Evolutionary conservation across 495 filamentous ascomycete genomes (phyloP).

Genomic region (Penicillium chermesinum): DNA sequence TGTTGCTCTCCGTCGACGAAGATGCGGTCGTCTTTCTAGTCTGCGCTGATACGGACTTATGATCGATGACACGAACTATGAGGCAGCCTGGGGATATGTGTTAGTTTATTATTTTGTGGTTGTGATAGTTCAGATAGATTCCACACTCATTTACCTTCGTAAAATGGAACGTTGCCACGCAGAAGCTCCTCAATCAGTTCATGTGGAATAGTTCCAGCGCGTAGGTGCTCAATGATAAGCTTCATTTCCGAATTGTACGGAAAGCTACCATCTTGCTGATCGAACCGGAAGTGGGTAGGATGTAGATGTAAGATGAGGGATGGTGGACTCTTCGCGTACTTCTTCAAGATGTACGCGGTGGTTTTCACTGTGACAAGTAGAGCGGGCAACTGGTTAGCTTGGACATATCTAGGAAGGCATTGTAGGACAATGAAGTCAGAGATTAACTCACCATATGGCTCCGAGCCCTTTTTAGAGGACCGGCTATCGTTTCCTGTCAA

Average conservation of each 20-base stretch:
- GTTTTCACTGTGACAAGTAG: conserved; percentile 51
- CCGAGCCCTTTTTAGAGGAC: conserved; percentile 36
- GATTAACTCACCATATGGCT: conserved; percentile 44
- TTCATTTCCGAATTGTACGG: conserved; percentile 87
- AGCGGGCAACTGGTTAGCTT: conserved; percentile 1
- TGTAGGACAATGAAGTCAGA: not conserved
- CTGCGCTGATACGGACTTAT: conserved; percentile 60
- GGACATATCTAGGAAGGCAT: conserved; percentile 5
- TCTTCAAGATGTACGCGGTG: conserved; percentile 72
- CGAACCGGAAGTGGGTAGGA: conserved; percentile 82
- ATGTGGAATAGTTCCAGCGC: conserved; percentile 60
- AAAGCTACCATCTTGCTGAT: conserved; percentile 89
- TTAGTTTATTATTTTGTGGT: not conserved
- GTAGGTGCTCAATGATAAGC: conserved; percentile 73
- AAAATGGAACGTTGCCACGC: conserved; percentile 68
- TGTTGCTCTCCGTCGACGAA: conserved; percentile 54
- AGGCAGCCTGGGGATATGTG: conserved; percentile 71
- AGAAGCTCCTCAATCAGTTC: conserved; percentile 68
- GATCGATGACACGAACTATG: conserved; percentile 87
- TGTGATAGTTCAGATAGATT: not conserved
- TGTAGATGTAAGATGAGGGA: conserved; percentile 85
- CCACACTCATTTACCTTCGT: conserved; percentile 59
- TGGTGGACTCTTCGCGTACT: conserved; percentile 68
- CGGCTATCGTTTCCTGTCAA: conserved; percentile 32
- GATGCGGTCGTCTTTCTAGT: conserved; percentile 47